Percentiles rank a stretch among this genome's conserved stretches.
Evolutionary conservation across 139 green algal species (phyloP).

Genomic region (Coelastrella sp.): DNA sequence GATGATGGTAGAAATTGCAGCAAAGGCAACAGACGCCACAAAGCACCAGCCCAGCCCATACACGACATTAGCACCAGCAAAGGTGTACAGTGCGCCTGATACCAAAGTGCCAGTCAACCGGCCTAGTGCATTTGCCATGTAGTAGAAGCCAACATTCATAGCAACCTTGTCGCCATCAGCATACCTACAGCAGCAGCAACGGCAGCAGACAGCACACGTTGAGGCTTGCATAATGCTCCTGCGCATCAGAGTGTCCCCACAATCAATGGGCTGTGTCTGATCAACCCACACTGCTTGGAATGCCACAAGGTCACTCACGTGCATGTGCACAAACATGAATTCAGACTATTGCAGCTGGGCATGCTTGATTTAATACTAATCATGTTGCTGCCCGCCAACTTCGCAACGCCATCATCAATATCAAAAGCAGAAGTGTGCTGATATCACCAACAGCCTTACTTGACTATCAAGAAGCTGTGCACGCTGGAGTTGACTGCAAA

Average conservation of each 20-base stretch:
- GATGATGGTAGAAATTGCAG: constrained; percentile 52
- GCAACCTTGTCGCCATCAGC: constrained; percentile 84
- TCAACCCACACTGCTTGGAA: too few relatives aligned
- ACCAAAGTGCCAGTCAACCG: constrained; percentile 81
- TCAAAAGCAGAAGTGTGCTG: too few relatives aligned
- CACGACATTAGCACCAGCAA: constrained; percentile 61
- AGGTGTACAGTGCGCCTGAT: constrained; percentile 84
- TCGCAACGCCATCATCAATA: too few relatives aligned
- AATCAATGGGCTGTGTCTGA: too few relatives aligned
- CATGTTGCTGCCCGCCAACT: too few relatives aligned
- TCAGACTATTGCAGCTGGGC: too few relatives aligned
- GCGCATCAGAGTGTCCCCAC: too few relatives aligned
- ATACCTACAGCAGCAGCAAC: constrained; percentile 56
- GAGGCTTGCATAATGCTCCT: too few relatives aligned
- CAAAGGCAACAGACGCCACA: constrained; percentile 72
- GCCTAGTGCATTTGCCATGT: constrained; percentile 86
- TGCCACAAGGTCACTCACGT: too few relatives aligned
- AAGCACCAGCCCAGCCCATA: constrained; percentile 86
- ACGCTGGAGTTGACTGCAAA: constrained; percentile 90
- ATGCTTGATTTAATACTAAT: too few relatives aligned
- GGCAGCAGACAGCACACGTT: neutral
- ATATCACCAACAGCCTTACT: neutral
- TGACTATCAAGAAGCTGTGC: constrained; percentile 90
- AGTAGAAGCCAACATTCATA: constrained; percentile 91
- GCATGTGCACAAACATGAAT: too few relatives aligned